phyloP scores from a whole-genome alignment of 345 rosid species.

The Brassica incana region DNA sequence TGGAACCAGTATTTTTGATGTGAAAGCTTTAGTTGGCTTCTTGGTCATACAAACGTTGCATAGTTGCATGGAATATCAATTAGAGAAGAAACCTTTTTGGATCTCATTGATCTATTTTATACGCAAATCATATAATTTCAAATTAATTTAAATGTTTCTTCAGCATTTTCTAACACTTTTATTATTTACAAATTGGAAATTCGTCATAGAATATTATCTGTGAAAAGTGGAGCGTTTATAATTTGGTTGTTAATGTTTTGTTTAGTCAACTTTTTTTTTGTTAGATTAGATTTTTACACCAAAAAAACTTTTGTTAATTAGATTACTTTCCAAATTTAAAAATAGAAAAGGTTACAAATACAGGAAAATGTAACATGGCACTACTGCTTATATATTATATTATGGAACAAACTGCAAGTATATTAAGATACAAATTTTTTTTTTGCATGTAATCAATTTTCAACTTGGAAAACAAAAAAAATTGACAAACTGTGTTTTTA shows the following conservation, averaged over 20 bases:
- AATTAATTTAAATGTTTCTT: not conserved
- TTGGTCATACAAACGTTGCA: slow-evolving; percentile 19
- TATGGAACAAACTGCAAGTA: not conserved
- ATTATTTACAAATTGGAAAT: not conserved
- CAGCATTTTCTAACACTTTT: not conserved
- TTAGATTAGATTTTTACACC: too few species aligned
- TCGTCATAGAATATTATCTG: not conserved
- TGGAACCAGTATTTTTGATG: not conserved
- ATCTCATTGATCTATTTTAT: not conserved
- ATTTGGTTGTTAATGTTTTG: not conserved
- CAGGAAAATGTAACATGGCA: not conserved
- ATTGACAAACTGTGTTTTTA: not conserved
- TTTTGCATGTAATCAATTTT: not conserved
- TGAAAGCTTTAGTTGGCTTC: slow-evolving; percentile 27
- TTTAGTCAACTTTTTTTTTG: not conserved
- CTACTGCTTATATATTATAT: not conserved
- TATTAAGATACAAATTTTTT: too few species aligned
- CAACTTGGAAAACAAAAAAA: not conserved
- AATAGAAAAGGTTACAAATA: not conserved
- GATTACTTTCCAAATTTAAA: not conserved
- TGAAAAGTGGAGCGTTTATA: not conserved
- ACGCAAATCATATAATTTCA: not conserved
- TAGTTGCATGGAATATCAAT: slow-evolving; percentile 14
- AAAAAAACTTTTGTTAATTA: not conserved
- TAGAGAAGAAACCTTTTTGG: slow-evolving; percentile 24